Evolutionary conservation across 1,284 basidiomycete genomes (phyloP).

Genomic region (Sporisorium graminicola): DNA sequence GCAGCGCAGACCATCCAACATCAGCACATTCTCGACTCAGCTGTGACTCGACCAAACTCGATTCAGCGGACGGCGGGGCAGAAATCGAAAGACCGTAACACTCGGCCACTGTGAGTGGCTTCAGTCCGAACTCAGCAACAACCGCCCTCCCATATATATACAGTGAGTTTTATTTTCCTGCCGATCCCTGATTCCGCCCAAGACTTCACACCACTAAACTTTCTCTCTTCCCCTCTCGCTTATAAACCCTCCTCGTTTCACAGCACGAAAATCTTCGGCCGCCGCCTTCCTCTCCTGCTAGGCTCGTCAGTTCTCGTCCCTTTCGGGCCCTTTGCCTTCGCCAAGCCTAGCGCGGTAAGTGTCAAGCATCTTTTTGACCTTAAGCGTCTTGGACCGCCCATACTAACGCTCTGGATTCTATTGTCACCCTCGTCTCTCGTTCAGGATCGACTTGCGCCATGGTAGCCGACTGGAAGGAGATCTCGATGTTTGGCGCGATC

Average conservation of each 20-base stretch:
- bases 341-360: neutral
- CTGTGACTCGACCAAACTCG: too few species aligned
- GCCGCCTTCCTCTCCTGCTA: neutral
- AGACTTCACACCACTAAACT: neutral
- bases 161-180: too few species aligned
- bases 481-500: slow-evolving; percentile 34
- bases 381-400: neutral
- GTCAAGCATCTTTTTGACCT: neutral
- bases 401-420: neutral
- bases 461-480: slow-evolving; percentile 17
- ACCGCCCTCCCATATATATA: slow-evolving; percentile 2
- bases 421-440: neutral
- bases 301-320: neutral
- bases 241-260: neutral
- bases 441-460: neutral
- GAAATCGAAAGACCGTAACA: too few species aligned
- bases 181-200: neutral
- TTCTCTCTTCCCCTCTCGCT: too few species aligned
- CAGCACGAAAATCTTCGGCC: too few species aligned
- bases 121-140: too few species aligned
- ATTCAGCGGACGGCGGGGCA: too few species aligned
- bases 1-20: neutral
- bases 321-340: neutral
- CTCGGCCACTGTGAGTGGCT: too few species aligned
- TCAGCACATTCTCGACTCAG: too few species aligned